phyloP scores from a whole-genome alignment of 1,284 basidiomycete genomes.

The Leccinum pachyderme region DNA sequence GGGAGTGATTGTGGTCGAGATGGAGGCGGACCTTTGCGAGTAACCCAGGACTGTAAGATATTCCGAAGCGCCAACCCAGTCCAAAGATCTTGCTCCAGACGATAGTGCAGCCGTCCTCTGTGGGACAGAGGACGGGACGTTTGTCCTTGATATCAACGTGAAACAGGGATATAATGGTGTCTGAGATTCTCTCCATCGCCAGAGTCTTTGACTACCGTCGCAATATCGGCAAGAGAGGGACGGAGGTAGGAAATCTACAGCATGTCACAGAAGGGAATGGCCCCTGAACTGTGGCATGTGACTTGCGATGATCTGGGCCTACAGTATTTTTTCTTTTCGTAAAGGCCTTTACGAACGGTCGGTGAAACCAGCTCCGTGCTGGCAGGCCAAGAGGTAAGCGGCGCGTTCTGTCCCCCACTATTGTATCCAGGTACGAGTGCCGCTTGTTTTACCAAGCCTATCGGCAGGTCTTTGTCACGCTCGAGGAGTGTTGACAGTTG shows the following conservation, averaged over 20 bases:
- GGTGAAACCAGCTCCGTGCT: not conserved
- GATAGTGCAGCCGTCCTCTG: conserved; percentile 1
- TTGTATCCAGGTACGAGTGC: not conserved
- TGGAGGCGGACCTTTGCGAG: conserved; percentile 23
- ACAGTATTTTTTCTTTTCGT: not conserved
- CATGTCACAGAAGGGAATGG: conserved; percentile 2
- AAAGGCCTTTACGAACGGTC: not conserved
- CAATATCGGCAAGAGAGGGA: not conserved
- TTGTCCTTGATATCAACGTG: conserved; percentile 23
- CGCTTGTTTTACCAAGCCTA: conserved; percentile 1
- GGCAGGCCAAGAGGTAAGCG: not conserved
- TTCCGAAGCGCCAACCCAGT: conserved; percentile 30
- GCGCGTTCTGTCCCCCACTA: not conserved
- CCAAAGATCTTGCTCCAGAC: conserved; percentile 32
- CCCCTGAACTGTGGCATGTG: not conserved
- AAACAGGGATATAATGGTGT: conserved; percentile 29
- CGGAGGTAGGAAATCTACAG: conserved; percentile 5
- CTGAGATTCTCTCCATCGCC: conserved; percentile 29
- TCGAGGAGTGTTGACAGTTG: not conserved
- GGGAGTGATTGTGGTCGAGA: conserved; percentile 28
- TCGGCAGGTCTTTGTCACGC: not conserved
- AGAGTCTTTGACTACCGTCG: not conserved
- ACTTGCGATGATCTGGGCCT: not conserved
- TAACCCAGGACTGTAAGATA: conserved; percentile 24
- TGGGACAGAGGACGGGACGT: conserved; percentile 18